Percentiles rank a stretch among this genome's conserved stretches.
Evolutionary conservation across 306 rosid genomes (phyloP).

Genomic region (Cicer arietinum): DNA sequence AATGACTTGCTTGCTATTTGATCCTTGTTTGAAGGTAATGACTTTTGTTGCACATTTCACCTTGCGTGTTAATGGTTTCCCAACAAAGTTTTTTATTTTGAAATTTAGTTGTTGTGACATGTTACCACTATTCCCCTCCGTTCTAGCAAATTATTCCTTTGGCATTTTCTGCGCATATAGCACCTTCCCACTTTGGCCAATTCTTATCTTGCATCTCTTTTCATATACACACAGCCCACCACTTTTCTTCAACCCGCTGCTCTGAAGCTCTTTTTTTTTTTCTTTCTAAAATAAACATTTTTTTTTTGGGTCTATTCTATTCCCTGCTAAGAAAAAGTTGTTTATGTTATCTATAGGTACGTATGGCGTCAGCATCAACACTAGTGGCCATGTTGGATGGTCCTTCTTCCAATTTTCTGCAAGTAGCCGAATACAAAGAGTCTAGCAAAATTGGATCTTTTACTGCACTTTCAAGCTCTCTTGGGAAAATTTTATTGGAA

Average conservation of each 20-base stretch:
- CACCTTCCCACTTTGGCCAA: slow-evolving; percentile 10
- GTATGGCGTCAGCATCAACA: slow-evolving; percentile 76
- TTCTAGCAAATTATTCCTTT: neutral
- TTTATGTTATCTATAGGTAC: slow-evolving; percentile 62
- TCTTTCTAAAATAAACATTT: neutral
- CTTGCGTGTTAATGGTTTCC: neutral
- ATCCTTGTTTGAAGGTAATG: slow-evolving; percentile 85
- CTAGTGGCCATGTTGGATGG: slow-evolving; percentile 83
- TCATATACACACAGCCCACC: neutral
- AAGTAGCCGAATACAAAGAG: slow-evolving; percentile 88
- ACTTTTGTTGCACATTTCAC: slow-evolving; percentile 9
- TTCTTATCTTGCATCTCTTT: neutral
- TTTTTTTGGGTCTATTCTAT: neutral
- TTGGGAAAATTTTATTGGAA: slow-evolving; percentile 88
- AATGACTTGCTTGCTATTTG: slow-evolving; percentile 87
- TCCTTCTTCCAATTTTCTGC: slow-evolving; percentile 75
- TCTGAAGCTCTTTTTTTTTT: neutral
- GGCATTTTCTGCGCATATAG: neutral
- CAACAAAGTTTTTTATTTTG: slow-evolving; percentile 25
- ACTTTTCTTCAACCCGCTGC: neutral
- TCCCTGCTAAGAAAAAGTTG: slow-evolving; percentile 42
- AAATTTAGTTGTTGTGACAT: slow-evolving; percentile 5
- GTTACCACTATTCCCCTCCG: too few species aligned
- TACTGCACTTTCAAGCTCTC: slow-evolving; percentile 87
- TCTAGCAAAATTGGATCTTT: slow-evolving; percentile 85